Conservation (phyloP, 371 early-diverging fungal species). For the Chytridiales sp. region DNA sequence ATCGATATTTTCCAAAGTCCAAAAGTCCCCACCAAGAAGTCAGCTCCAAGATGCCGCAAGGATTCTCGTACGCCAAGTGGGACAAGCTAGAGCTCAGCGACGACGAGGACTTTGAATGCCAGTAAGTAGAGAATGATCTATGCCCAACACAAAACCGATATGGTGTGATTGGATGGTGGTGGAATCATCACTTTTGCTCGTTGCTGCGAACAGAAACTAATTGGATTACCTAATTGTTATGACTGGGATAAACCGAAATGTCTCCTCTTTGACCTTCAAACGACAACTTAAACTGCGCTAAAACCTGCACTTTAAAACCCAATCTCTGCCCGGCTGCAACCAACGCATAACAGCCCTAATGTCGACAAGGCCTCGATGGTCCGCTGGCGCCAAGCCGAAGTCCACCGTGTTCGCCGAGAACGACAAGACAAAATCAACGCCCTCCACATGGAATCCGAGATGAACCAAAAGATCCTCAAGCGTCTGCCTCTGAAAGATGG, state of each 20-base stretch:
- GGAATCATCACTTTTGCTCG: no score
- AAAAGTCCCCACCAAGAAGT: not conserved
- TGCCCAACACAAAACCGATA: no score
- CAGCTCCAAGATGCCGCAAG: constrained; percentile 1
- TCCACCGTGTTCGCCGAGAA: constrained; percentile 84
- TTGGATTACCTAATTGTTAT: no score
- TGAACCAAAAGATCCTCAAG: constrained; percentile 47
- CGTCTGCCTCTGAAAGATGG: no score
- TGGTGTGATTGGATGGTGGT: no score
- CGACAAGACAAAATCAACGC: constrained; percentile 71
- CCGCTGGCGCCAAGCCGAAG: constrained; percentile 86
- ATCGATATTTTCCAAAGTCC: not conserved
- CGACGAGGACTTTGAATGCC: constrained; percentile 89
- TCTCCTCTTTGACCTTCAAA: no score
- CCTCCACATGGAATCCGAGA: constrained; percentile 57
- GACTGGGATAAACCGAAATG: no score
- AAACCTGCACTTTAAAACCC: not conserved
- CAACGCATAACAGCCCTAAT: constrained; percentile 72
- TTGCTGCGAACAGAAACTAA: no score
- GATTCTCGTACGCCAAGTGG: constrained; percentile 87
- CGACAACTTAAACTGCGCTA: not conserved
- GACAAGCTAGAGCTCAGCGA: constrained; percentile 94
- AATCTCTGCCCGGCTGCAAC: not conserved
- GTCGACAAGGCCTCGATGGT: constrained; percentile 94
- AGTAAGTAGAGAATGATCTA: no score